Evolutionary conservation across 73 alveolate species (phyloP).

Genomic region (Symbiodinium natans): DNA sequence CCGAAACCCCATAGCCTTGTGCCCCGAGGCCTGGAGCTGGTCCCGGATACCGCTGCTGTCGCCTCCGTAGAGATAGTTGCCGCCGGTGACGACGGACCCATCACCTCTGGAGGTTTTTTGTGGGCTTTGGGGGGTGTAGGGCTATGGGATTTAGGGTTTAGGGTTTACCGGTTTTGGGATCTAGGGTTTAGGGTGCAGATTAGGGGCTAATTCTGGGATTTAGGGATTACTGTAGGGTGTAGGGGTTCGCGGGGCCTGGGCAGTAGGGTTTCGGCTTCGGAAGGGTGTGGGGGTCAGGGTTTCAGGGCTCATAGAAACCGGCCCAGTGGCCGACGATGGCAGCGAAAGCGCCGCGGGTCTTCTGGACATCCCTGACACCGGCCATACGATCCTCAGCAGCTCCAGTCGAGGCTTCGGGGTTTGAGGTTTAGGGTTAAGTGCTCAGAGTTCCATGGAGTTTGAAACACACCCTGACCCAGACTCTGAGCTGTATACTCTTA

Average conservation of each 20-base stretch:
- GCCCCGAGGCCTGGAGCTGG: background rate
- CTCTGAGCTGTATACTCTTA: too few relatives aligned
- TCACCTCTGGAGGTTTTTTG: background rate
- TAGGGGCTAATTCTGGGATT: too few relatives aligned
- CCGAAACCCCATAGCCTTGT: too few relatives aligned
- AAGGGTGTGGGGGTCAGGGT: too few relatives aligned
- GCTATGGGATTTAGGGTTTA: background rate
- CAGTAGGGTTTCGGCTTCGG: too few relatives aligned
- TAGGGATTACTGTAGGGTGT: too few relatives aligned
- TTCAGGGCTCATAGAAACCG: too few relatives aligned
- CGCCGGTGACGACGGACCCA: background rate
- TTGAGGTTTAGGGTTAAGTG: too few relatives aligned
- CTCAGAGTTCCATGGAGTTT: too few relatives aligned
- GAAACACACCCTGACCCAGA: too few relatives aligned
- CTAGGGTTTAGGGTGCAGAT: background rate
- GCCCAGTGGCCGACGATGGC: background rate
- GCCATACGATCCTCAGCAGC: background rate
- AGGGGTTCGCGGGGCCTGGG: background rate
- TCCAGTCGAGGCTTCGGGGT: too few relatives aligned
- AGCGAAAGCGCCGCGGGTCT: constrained; percentile 15
- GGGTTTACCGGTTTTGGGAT: background rate
- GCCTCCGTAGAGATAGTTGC: background rate
- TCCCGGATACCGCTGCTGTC: background rate
- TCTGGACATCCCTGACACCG: background rate
- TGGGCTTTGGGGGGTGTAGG: background rate